Conservation (phyloP, 768 basidiomycete species). For the Terana coerulea region DNA sequence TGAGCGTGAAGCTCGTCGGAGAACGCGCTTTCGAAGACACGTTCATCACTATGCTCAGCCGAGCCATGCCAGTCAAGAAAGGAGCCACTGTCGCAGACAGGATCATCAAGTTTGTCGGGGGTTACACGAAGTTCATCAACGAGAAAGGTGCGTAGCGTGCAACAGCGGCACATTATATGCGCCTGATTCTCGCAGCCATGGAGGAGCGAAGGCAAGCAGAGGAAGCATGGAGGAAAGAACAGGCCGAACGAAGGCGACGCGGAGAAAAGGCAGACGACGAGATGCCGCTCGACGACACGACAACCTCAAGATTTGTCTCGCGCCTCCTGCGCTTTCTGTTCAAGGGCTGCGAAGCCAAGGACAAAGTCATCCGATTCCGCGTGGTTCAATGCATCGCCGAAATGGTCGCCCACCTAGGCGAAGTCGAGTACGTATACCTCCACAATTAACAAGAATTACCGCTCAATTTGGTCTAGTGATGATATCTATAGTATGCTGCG, state of each 20-base stretch:
- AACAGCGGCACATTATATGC: neutral
- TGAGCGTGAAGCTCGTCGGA: constrained; percentile 56
- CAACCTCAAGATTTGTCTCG: constrained; percentile 45
- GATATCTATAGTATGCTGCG: constrained; percentile 67
- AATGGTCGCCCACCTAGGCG: constrained; percentile 76
- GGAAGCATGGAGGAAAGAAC: constrained; percentile 14
- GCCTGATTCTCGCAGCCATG: neutral
- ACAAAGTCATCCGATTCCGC: constrained; percentile 83
- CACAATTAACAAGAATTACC: neutral
- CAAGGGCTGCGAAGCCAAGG: constrained; percentile 78
- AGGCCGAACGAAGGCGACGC: constrained; percentile 24
- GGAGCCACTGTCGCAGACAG: constrained; percentile 73
- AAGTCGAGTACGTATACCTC: constrained; percentile 67
- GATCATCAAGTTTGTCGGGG: constrained; percentile 76
- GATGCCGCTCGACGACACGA: constrained; percentile 47
- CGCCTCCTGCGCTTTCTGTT: constrained; percentile 54
- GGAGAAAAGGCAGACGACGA: constrained; percentile 29
- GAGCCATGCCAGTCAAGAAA: constrained; percentile 73
- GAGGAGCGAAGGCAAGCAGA: neutral
- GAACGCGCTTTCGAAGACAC: constrained; percentile 72
- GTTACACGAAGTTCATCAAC: constrained; percentile 71
- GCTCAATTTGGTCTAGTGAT: constrained; percentile 46
- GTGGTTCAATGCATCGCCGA: constrained; percentile 73
- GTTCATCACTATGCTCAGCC: constrained; percentile 56
- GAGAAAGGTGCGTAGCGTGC: constrained; percentile 57